Percentiles rank a stretch among this genome's conserved stretches.
These are phyloP conservation scores for Penicillium sp. DNA, from an alignment of 2,329 filamentous ascomycete genomes.

Conservation along the genomic window DNA sequence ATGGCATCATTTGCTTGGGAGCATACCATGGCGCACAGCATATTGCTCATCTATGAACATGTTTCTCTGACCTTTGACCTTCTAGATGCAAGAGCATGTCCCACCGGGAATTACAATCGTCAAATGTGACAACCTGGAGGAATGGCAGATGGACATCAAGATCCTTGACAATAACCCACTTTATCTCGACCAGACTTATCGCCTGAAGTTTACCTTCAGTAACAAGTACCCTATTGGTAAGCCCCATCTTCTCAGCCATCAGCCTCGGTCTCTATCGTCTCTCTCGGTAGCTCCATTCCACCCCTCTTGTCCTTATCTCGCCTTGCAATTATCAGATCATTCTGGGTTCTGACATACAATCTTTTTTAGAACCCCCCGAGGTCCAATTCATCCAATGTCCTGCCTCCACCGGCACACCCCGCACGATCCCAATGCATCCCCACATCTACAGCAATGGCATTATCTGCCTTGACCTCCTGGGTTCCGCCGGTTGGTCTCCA, in stretches of 20 bases:
- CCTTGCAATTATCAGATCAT: background rate
- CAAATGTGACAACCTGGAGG: constrained; percentile 74
- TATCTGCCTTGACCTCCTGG: constrained; percentile 93
- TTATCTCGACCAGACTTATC: constrained; percentile 75
- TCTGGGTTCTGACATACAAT: background rate
- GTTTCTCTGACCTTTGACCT: background rate
- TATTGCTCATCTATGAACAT: background rate
- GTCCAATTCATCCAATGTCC: constrained; percentile 75
- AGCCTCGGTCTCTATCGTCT: background rate
- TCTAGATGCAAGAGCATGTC: constrained; percentile 56
- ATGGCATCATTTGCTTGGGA: background rate
- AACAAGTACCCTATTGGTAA: constrained; percentile 85
- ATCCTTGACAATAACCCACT: constrained; percentile 89
- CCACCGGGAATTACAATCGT: constrained; percentile 74
- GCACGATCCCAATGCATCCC: constrained; percentile 84
- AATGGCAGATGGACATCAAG: constrained; percentile 89
- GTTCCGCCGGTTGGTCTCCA: constrained; percentile 85
- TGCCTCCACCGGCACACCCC: constrained; percentile 37
- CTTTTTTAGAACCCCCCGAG: constrained; percentile 76
- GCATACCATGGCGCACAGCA: background rate
- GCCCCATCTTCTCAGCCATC: constrained; percentile 13
- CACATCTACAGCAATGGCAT: constrained; percentile 99
- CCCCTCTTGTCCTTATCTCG: background rate
- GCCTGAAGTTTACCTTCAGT: constrained; percentile 83
- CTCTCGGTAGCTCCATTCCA: background rate